These are phyloP conservation scores for Metschnikowia similis DNA, from an alignment of 805 yeast species.

Conservation along the genomic window DNA sequence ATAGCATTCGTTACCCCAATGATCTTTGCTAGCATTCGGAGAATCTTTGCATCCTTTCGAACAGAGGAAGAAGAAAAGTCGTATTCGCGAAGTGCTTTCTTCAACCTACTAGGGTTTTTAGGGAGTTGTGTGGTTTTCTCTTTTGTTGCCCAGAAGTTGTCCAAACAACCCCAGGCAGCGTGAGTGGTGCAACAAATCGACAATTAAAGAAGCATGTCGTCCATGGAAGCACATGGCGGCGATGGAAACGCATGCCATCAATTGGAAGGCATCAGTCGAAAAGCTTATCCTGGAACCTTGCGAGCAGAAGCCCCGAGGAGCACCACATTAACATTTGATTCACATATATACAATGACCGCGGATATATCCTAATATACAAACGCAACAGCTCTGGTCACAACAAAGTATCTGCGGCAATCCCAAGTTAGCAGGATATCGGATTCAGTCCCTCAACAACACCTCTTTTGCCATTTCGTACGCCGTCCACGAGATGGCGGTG, in stretches of 20 bases:
- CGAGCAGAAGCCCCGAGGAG: no score
- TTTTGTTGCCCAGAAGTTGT: slow-evolving; percentile 63
- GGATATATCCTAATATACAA: slow-evolving; percentile 1
- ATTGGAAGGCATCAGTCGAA: no score
- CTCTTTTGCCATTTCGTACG: slow-evolving; percentile 94
- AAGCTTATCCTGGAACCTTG: no score
- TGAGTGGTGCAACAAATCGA: background rate
- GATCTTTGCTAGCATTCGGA: slow-evolving; percentile 71
- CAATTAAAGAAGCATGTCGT: no score
- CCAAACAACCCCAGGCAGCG: slow-evolving; percentile 19
- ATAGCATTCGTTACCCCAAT: slow-evolving; percentile 17
- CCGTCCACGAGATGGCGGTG: slow-evolving; percentile 96
- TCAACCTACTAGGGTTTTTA: slow-evolving; percentile 71
- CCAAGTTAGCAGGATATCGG: background rate
- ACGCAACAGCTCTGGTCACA: background rate
- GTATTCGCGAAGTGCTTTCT: slow-evolving; percentile 73
- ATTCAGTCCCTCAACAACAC: slow-evolving; percentile 37
- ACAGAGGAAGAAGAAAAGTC: slow-evolving; percentile 81
- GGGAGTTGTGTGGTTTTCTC: slow-evolving; percentile 80
- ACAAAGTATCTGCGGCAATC: background rate
- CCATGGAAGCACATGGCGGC: no score
- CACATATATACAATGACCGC: slow-evolving; percentile 4
- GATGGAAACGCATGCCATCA: background rate
- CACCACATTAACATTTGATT: background rate
- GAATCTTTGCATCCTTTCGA: slow-evolving; percentile 76